Conservation (phyloP, 2,329 filamentous ascomycete species). For the Trichoderma oligosporum region DNA sequence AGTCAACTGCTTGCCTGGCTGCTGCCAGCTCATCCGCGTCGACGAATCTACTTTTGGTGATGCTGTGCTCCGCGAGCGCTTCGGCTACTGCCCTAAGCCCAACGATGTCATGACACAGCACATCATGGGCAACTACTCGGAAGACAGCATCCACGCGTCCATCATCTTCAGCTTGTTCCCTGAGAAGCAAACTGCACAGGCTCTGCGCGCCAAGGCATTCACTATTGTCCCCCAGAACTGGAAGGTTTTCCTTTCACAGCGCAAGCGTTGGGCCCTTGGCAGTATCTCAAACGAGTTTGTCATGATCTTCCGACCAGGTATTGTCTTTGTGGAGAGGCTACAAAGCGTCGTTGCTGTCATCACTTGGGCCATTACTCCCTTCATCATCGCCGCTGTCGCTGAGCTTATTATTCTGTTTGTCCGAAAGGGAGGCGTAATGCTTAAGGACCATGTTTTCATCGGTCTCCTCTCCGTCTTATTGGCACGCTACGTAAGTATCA, state of each 20-base stretch:
- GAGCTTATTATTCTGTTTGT: slow-evolving; percentile 37
- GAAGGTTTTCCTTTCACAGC: slow-evolving; percentile 47
- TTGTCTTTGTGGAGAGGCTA: slow-evolving; percentile 41
- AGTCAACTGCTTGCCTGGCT: slow-evolving; percentile 47
- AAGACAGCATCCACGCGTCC: slow-evolving; percentile 48
- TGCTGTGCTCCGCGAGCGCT: slow-evolving; percentile 42
- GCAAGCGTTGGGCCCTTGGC: slow-evolving; percentile 47
- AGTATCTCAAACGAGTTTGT: slow-evolving; percentile 48
- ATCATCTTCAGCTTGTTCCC: slow-evolving; percentile 47
- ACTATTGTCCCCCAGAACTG: slow-evolving; percentile 44
- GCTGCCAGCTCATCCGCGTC: slow-evolving; percentile 48
- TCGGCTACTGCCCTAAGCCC: slow-evolving; percentile 48
- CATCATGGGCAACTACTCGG: slow-evolving; percentile 47
- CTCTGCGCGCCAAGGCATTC: slow-evolving; percentile 44
- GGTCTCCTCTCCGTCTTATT: slow-evolving; percentile 37
- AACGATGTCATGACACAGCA: slow-evolving; percentile 47
- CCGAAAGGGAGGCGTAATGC: slow-evolving; percentile 32
- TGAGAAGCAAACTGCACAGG: slow-evolving; percentile 43
- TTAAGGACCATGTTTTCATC: slow-evolving; percentile 36
- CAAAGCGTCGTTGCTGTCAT: slow-evolving; percentile 45
- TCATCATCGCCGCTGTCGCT: slow-evolving; percentile 41
- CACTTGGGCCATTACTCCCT: slow-evolving; percentile 45
- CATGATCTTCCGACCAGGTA: slow-evolving; percentile 43
- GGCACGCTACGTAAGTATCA: slow-evolving; percentile 40
- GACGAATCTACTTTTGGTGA: slow-evolving; percentile 48